phyloP scores from a whole-genome alignment of 2,329 filamentous ascomycete species.

The Xylariales sp. region DNA sequence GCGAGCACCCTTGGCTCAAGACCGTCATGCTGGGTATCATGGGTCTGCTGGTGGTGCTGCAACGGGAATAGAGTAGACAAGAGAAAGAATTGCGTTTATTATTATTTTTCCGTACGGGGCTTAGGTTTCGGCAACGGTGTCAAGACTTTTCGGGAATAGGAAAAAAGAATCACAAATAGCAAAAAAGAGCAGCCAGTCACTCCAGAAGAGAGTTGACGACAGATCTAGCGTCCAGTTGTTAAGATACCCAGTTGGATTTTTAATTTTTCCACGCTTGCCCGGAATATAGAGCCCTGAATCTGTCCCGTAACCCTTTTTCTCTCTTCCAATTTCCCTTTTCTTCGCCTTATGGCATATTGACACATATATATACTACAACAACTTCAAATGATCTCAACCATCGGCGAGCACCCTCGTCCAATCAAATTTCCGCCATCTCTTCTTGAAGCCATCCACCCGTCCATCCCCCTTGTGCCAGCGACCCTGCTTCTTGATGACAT shows the following conservation, averaged over 20 bases:
- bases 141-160: neutral
- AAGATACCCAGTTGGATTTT: too few relatives aligned
- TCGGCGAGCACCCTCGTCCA: slow-evolving; percentile 63
- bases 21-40: slow-evolving; percentile 91
- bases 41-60: slow-evolving; percentile 88
- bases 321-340: too few relatives aligned
- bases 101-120: neutral
- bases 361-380: too few relatives aligned
- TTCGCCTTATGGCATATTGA: too few relatives aligned
- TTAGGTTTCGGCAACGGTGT: neutral
- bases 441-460: slow-evolving; percentile 73
- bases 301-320: too few relatives aligned
- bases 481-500: slow-evolving; percentile 86
- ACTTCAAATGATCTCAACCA: too few relatives aligned
- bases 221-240: too few relatives aligned
- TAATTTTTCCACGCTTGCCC: too few relatives aligned
- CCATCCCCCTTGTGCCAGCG: slow-evolving; percentile 70
- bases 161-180: too few relatives aligned
- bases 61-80: slow-evolving; percentile 64
- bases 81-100: neutral
- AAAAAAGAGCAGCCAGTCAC: too few relatives aligned
- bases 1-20: slow-evolving; percentile 96
- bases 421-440: slow-evolving; percentile 88
- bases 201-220: too few relatives aligned
- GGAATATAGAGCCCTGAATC: too few relatives aligned